Base-by-base conservation (phyloP, 129 eudicot species). In the Centella asiatica region DNA sequence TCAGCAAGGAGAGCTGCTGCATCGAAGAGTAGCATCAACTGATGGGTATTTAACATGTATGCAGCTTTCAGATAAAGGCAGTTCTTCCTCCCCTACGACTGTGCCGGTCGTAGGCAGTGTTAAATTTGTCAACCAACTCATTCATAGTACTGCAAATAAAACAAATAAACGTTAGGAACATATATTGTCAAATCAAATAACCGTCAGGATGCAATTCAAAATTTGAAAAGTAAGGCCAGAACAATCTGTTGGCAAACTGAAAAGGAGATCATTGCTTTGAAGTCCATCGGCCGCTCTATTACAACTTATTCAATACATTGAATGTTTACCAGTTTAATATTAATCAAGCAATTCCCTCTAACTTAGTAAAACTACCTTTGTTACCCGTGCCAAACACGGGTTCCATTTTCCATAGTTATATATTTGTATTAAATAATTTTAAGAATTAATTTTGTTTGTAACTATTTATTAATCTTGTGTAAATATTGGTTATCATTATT, bases 41-140 rank as follows among this genome's bases (percentile, higher is more conserved):
- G 66, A 42, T 68, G 42, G 0, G 4, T 10, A 6, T n/a, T 12
- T 8, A n/a, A 37, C 20, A 19, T 44, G 32, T 28, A 20, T 32
- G 47, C 70, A 31, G 62, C 32, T 51, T 57, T 82, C 77, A 92
- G 50, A 87, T 81, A 68, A 87, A 92, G 58, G 90, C 81, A 15
- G 84, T 82, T 26, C 98, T 82, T n/a, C 98, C 98, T 71, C 96
- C 98, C 76, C 94, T 84, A 37, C 95, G 79, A 71, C 76, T 87
- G 59, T 81, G 80, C 77, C 88, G 83, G 64, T 92, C 98, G 42
- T 81, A 92, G 36, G 96, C 98, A n/a, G 80, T 74, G 79, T 92
- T 92, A 77, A 92, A 77, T 70, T 87, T 92, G 69, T 92, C 98
- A 15, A 92, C 98, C 76, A 92, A 76, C 70, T 92, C 98, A 15